A percentile compares a stretch with the other conserved stretches of the same genome.
Evolutionary conservation across 2,329 filamentous ascomycete genomes (phyloP).

Genomic region (Botryotinia narcissicola): DNA sequence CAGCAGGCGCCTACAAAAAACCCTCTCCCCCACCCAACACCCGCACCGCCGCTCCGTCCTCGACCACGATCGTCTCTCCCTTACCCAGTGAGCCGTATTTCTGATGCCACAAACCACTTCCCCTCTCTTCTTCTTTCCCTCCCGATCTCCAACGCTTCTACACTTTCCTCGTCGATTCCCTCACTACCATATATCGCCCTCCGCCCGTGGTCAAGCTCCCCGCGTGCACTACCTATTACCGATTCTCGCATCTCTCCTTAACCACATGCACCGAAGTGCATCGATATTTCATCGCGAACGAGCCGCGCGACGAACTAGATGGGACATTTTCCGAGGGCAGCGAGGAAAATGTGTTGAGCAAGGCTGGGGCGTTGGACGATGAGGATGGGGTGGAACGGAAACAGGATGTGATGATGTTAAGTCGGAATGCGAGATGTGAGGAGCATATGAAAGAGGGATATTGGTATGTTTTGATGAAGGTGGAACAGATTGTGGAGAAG

Average conservation of each 20-base stretch:
- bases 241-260: conserved; percentile 5
- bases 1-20: background rate
- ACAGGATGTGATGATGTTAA: conserved; percentile 20
- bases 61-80: background rate
- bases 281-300: background rate
- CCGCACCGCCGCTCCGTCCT: background rate
- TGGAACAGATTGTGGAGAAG: background rate
- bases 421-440: conserved; percentile 16
- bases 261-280: conserved; percentile 11
- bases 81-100: background rate
- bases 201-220: background rate
- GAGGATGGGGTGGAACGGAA: background rate
- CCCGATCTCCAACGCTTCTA: conserved; percentile 2
- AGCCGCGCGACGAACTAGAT: background rate
- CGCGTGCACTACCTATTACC: background rate
- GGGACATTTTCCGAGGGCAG: background rate
- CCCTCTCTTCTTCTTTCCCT: background rate
- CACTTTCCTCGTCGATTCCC: conserved; percentile 5
- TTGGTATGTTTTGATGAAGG: conserved; percentile 18
- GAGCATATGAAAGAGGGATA: conserved; percentile 15
- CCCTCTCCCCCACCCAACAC: conserved; percentile 1
- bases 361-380: background rate
- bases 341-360: conserved; percentile 1
- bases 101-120: background rate
- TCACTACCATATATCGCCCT: background rate